Percentiles rank a stretch among this genome's conserved stretches.
Conservation (phyloP, 1,284 basidiomycete genomes). For the Cryptococcus hybrid region DNA sequence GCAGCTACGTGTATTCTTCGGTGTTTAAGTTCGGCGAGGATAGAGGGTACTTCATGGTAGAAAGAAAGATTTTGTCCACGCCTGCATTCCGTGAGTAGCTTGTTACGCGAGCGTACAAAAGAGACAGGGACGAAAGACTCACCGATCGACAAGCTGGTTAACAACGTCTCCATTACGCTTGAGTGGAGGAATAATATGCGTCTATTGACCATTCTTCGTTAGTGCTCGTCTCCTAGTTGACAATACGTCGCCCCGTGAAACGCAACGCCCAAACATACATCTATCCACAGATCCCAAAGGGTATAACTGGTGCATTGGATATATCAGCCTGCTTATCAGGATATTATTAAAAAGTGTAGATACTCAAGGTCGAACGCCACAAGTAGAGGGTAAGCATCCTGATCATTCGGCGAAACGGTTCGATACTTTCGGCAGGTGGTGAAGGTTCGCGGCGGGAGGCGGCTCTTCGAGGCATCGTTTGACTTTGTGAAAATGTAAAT, state of each 20-base stretch:
- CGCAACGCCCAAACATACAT: conserved; percentile 48
- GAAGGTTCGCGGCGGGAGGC: conserved; percentile 2
- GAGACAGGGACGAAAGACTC: conserved; percentile 5
- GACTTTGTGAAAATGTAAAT: not conserved
- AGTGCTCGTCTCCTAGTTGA: not conserved
- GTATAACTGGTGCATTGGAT: conserved; percentile 60
- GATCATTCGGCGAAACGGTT: conserved; percentile 25
- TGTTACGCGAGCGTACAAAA: not conserved
- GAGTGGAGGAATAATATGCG: conserved; percentile 59
- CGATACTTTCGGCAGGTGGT: conserved; percentile 17
- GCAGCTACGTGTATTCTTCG: conserved; percentile 65
- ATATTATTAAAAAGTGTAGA: conserved; percentile 28
- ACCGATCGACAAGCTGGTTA: conserved; percentile 66
- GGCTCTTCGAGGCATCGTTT: not conserved
- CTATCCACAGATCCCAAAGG: conserved; percentile 80
- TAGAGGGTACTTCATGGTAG: conserved; percentile 72
- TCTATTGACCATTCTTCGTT: conserved; percentile 12
- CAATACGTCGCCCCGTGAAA: not conserved
- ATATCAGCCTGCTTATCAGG: not conserved
- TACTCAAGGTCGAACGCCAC: conserved; percentile 83
- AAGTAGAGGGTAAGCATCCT: conserved; percentile 60
- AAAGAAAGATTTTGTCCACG: conserved; percentile 62
- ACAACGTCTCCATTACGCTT: conserved; percentile 58
- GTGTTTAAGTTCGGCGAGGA: conserved; percentile 62
- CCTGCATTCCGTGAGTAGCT: conserved; percentile 43